phyloP scores from a whole-genome alignment of 2,329 filamentous ascomycete genomes.

The Phyllosticta citrichinensis region DNA sequence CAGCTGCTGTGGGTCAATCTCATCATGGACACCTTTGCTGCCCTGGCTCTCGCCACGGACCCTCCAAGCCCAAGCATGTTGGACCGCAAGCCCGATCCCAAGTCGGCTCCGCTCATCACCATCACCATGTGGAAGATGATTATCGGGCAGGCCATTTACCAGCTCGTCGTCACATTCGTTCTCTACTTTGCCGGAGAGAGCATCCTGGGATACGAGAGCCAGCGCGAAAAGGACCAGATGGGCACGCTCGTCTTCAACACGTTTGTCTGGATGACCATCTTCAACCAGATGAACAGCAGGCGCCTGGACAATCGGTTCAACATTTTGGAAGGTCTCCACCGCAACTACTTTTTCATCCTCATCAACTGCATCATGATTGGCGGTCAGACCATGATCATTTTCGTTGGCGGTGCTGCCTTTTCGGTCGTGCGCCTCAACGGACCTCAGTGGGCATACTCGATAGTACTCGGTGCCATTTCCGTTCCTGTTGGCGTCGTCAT shows the following conservation, averaged over 20 bases:
- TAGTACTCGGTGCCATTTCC: constrained; percentile 75
- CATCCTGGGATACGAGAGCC: constrained; percentile 50
- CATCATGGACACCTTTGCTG: constrained; percentile 78
- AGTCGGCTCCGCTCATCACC: constrained; percentile 67
- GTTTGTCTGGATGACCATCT: constrained; percentile 99
- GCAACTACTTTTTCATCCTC: constrained; percentile 79
- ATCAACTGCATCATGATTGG: constrained; percentile 84
- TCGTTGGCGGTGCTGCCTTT: constrained; percentile 74
- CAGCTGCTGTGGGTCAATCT: constrained; percentile 94
- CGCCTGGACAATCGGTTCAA: constrained; percentile 92
- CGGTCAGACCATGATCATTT: constrained; percentile 82
- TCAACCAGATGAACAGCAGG: constrained; percentile 96
- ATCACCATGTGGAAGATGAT: constrained; percentile 68
- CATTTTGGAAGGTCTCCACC: constrained; percentile 78
- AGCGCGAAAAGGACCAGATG: constrained; percentile 40
- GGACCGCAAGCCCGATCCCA: constrained; percentile 74
- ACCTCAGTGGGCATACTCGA: constrained; percentile 78
- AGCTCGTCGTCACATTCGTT: constrained; percentile 59
- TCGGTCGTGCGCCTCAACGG: constrained; percentile 59
- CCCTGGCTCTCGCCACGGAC: constrained; percentile 80
- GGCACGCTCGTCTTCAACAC: constrained; percentile 90
- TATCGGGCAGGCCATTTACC: constrained; percentile 71
- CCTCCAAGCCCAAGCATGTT: constrained; percentile 72
- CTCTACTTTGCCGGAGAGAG: constrained; percentile 58
- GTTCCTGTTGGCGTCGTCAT: constrained; percentile 75